phyloP scores from a whole-genome alignment of 1,139 yeast genomes.

The Petasospora rhodanensis region DNA sequence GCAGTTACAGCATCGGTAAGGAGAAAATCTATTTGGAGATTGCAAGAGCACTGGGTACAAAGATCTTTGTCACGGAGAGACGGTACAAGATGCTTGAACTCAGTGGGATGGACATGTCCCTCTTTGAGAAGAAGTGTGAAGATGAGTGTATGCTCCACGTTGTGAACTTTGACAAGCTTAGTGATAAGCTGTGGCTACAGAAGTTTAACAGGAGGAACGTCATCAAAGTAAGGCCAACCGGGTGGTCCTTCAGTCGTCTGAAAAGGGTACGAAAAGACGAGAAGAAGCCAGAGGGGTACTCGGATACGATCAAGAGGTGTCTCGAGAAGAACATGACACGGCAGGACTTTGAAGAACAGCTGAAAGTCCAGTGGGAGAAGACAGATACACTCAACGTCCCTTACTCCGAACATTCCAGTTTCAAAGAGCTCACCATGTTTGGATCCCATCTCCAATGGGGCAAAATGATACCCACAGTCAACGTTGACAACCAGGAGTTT shows the following conservation, averaged over 20 bases:
- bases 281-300: no score
- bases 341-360: constrained; percentile 8
- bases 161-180: constrained; percentile 15
- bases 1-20: constrained; percentile 89
- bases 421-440: constrained; percentile 68
- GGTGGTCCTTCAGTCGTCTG: constrained; percentile 59
- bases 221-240: constrained; percentile 54
- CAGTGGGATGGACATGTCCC: constrained; percentile 12
- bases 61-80: constrained; percentile 34
- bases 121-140: constrained; percentile 9
- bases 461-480: constrained; percentile 77
- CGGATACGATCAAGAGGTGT: neutral
- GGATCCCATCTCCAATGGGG: constrained; percentile 46
- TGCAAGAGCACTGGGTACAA: constrained; percentile 51
- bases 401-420: constrained; percentile 92
- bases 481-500: constrained; percentile 37
- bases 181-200: constrained; percentile 17
- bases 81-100: constrained; percentile 9
- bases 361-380: constrained; percentile 7
- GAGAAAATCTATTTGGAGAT: constrained; percentile 74
- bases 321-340: constrained; percentile 1
- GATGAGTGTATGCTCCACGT: constrained; percentile 18
- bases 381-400: constrained; percentile 48
- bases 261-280: constrained; percentile 2
- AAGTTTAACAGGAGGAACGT: constrained; percentile 16